These are phyloP conservation scores for Talaromyces sp. DNA, from an alignment of 2,329 filamentous ascomycete species.

Conservation along the genomic window DNA sequence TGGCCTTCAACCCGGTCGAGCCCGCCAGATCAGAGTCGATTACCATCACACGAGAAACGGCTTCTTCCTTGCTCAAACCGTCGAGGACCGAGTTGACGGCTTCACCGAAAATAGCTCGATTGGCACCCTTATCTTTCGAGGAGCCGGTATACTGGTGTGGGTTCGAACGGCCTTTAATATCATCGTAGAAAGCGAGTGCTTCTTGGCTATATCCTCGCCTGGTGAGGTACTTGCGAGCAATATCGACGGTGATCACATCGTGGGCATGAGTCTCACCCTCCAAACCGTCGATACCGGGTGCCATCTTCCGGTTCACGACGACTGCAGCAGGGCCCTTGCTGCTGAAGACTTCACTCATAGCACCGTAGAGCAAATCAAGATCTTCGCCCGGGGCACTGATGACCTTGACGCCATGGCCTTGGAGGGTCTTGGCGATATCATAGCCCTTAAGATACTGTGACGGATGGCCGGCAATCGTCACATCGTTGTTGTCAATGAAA, in stretches of 20 bases:
- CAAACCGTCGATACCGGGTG: conserved; percentile 30
- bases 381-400: conserved; percentile 32
- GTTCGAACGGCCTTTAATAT: conserved; percentile 26
- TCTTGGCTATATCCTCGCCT: conserved; percentile 30
- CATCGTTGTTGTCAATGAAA: conserved; percentile 37
- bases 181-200: conserved; percentile 29
- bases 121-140: conserved; percentile 30
- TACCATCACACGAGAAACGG: conserved; percentile 31
- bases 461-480: conserved; percentile 37
- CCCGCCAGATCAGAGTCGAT: conserved; percentile 38
- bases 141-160: conserved; percentile 29
- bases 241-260: conserved; percentile 33
- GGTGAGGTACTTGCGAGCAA: conserved; percentile 32
- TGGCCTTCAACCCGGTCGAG: conserved; percentile 35
- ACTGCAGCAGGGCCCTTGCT: conserved; percentile 30
- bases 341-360: conserved; percentile 26
- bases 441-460: conserved; percentile 35
- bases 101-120: conserved; percentile 35
- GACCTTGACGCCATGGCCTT: conserved; percentile 34
- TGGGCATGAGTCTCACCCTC: conserved; percentile 32
- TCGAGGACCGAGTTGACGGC: conserved; percentile 34
- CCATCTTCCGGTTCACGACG: conserved; percentile 30
- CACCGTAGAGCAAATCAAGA: conserved; percentile 29
- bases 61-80: conserved; percentile 31
- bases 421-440: conserved; percentile 24